phyloP scores from a whole-genome alignment of 2,329 filamentous ascomycete species.

The Colletotrichum sp. region DNA sequence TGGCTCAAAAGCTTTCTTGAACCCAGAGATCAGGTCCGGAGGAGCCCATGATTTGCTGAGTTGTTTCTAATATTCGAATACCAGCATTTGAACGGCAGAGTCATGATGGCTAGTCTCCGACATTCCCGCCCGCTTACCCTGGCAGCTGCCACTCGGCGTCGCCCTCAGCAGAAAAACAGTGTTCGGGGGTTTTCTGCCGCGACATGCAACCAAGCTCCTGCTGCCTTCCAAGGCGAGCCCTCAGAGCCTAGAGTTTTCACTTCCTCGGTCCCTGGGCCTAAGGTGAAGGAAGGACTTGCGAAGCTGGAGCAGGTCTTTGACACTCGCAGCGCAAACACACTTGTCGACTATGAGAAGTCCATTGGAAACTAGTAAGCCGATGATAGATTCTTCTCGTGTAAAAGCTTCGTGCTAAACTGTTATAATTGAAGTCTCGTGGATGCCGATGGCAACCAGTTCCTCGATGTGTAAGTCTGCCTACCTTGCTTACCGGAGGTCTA shows the following conservation, averaged over 20 bases:
- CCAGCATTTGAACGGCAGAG: neutral
- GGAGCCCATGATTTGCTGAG: neutral
- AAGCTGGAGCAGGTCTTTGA: conserved; percentile 83
- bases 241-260: neutral
- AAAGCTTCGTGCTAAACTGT: too few relatives aligned
- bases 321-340: conserved; percentile 83
- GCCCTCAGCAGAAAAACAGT: neutral
- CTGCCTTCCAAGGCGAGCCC: neutral
- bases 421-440: conserved; percentile 56
- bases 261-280: conserved; percentile 67
- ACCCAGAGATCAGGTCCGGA: neutral
- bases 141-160: neutral
- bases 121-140: neutral
- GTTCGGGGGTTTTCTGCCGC: neutral
- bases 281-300: conserved; percentile 70
- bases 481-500: fast-evolving
- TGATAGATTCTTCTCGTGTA: too few relatives aligned
- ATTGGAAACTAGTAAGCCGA: conserved; percentile 67
- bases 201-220: neutral
- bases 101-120: neutral
- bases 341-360: conserved; percentile 76
- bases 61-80: neutral
- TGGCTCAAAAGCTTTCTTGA: neutral
- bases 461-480: conserved; percentile 65
- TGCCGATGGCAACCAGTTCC: conserved; percentile 71